These are phyloP conservation scores for Picochlorum sp. DNA, from an alignment of 139 green algal genomes.

Conservation along the genomic window DNA sequence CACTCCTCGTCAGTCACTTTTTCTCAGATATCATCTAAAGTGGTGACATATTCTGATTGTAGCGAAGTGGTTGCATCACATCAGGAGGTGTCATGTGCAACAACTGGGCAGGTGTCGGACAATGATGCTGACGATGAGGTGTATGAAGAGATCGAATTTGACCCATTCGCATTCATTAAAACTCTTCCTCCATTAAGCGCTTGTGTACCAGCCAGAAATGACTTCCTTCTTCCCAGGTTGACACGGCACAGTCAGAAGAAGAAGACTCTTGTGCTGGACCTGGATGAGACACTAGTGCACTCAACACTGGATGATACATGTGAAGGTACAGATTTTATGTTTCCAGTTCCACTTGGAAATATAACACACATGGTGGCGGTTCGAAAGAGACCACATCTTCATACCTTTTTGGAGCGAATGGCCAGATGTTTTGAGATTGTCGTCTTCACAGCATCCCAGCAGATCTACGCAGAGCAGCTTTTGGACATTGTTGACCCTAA, in stretches of 20 bases:
- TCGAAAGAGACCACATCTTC: conserved; percentile 50
- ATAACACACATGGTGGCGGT: conserved; percentile 70
- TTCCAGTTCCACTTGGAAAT: conserved; percentile 60
- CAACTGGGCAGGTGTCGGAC: too few species aligned
- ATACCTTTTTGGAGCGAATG: conserved; percentile 56
- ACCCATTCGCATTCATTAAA: conserved; percentile 74
- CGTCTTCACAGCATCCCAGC: conserved; percentile 71
- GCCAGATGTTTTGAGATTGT: conserved; percentile 67
- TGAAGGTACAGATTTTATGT: conserved; percentile 60
- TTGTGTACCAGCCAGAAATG: conserved; percentile 22
- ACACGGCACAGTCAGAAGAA: conserved; percentile 28
- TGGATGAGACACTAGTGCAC: conserved; percentile 97
- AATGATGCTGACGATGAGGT: conserved; percentile 32
- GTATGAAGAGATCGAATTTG: conserved; percentile 52
- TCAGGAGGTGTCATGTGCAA: too few species aligned
- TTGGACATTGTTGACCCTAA: conserved; percentile 72
- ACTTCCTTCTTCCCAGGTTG: conserved; percentile 36
- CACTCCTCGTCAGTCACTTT: not conserved
- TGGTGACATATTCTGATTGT: too few species aligned
- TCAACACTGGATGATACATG: conserved; percentile 48
- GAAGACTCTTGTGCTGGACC: conserved; percentile 82
- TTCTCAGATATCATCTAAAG: not conserved
- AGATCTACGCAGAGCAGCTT: conserved; percentile 73
- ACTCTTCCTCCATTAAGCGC: conserved; percentile 47
- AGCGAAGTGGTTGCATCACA: too few species aligned